Evolutionary conservation across 2,329 filamentous ascomycete genomes (phyloP).

Genomic region (Fusarium napiforme): DNA sequence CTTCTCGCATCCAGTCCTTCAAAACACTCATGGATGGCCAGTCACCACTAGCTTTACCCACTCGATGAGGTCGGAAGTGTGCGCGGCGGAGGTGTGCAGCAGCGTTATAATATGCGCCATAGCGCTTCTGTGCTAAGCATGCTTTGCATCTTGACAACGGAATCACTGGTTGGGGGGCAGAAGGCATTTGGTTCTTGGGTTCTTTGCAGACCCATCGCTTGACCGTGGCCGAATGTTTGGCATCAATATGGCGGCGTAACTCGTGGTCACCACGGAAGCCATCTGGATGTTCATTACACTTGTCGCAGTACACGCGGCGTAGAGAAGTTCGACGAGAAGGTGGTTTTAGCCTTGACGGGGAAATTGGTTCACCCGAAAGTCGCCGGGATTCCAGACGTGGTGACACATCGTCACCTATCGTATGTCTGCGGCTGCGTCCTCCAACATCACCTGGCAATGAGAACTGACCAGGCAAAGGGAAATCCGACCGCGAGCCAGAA

Average conservation of each 20-base stretch:
- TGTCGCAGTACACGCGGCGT: conserved; percentile 78
- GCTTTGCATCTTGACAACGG: conserved; percentile 67
- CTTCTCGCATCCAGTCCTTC: conserved; percentile 71
- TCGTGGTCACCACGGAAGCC: conserved; percentile 94
- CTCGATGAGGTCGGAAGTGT: conserved; percentile 66
- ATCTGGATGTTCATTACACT: conserved; percentile 84
- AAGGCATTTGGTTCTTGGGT: conserved; percentile 54
- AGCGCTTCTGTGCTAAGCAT: conserved; percentile 66
- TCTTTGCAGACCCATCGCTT: conserved; percentile 68
- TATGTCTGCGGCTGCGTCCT: conserved; percentile 39
- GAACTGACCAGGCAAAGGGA: conserved; percentile 26
- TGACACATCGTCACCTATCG: conserved; percentile 41
- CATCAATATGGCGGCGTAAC: conserved; percentile 73
- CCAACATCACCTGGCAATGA: conserved; percentile 17
- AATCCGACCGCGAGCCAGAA: conserved; percentile 23
- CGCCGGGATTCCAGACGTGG: conserved; percentile 31
- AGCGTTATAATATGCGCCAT: conserved; percentile 69
- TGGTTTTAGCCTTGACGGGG: conserved; percentile 50
- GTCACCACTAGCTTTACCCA: conserved; percentile 67
- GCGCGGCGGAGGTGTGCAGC: conserved; percentile 68
- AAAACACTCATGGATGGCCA: conserved; percentile 68
- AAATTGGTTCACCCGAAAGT: conserved; percentile 57
- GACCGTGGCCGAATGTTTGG: conserved; percentile 65
- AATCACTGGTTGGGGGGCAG: conserved; percentile 59
- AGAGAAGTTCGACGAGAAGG: conserved; percentile 67